These are phyloP conservation scores for Porcisia hertigi DNA, from an alignment of 208 protist genomes.

Conservation along the genomic window DNA sequence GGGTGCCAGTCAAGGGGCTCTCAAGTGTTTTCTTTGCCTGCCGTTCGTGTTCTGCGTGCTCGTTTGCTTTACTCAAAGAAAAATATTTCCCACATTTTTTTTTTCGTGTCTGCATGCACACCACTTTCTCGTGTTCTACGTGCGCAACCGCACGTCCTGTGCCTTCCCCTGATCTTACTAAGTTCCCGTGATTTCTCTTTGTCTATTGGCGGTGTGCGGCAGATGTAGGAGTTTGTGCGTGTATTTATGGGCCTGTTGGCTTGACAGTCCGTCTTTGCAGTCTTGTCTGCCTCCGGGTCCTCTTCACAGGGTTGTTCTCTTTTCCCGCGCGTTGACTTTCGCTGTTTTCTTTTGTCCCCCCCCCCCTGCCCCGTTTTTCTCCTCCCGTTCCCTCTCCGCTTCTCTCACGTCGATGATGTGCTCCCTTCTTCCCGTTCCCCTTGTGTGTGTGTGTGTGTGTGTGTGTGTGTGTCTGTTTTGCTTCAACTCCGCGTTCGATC, in stretches of 20 bases:
- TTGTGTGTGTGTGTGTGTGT: too few relatives aligned
- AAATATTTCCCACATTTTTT: too few relatives aligned
- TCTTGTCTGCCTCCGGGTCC: neutral
- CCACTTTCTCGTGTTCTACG: too few relatives aligned
- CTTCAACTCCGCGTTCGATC: too few relatives aligned
- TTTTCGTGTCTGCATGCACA: too few relatives aligned
- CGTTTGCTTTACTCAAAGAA: too few relatives aligned
- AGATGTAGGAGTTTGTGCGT: neutral
- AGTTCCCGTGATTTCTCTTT: neutral
- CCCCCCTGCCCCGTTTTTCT: neutral
- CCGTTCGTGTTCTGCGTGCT: too few relatives aligned
- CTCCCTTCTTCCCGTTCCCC: neutral
- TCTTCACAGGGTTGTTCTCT: too few relatives aligned
- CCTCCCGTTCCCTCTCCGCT: neutral
- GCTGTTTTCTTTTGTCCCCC: neutral
- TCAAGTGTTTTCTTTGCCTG: too few relatives aligned
- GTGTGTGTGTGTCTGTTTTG: too few relatives aligned
- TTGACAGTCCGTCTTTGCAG: neutral
- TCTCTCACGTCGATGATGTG: neutral
- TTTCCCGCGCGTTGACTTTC: neutral
- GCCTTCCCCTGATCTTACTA: neutral
- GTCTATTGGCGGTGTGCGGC: neutral
- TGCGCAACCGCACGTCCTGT: too few relatives aligned
- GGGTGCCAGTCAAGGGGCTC: too few relatives aligned
- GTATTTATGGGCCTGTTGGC: neutral